Base-by-base conservation (phyloP, 208 protist species). In the Vickermania ingenoplastis region DNA sequence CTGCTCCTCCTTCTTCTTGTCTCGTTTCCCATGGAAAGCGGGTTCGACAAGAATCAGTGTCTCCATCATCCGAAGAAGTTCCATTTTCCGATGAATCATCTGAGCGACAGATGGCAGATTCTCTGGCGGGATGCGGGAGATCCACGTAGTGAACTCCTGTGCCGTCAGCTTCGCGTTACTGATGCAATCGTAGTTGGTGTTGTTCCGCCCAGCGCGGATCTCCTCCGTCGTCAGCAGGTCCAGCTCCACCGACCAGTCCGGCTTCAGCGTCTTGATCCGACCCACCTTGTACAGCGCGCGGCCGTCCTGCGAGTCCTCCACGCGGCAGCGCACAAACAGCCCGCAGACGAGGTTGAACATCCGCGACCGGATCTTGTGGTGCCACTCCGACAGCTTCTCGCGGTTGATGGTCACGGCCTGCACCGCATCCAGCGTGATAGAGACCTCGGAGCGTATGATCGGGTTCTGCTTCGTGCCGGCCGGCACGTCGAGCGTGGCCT, bases 151-250 rank as follows among this genome's bases (percentile, higher is more conserved):
- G 65, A 91, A 92, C 70, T 95, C 86, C 7, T 61, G 22, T 24
- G 77, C 25, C 1, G 83, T 80, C 28, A 93, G 65, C 63, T 86
- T 88, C 1, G 86, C 82, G 52, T 95, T 95, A 65, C 83, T 92
- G 65, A 95, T 84, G 71, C 89, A 95, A 68, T 95, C 89, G 70
- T 94, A 94, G 65, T 94, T 94, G 31, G 87, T 94, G 67, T 90
- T 86, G 75, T 85, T 91, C 41, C 81, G 75, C 3, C 75, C 81
- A 0, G 73, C 72, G 21, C 79, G 71, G 22, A 86, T 87, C 52
- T 92, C 82, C 36, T 92, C 84, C 1, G 71, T 73, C 5, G 86
- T 93, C 28, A 92, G 59, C 7, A 95, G 77, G 61, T 95, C 89
- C 4, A 95, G 72, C 64, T 92, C 86, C 1, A 95, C 81, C 2